Percentiles rank a stretch among this genome's conserved stretches.
Evolutionary conservation across 2,329 filamentous ascomycete species (phyloP).

Genomic region (Trichoderma semiorbis): DNA sequence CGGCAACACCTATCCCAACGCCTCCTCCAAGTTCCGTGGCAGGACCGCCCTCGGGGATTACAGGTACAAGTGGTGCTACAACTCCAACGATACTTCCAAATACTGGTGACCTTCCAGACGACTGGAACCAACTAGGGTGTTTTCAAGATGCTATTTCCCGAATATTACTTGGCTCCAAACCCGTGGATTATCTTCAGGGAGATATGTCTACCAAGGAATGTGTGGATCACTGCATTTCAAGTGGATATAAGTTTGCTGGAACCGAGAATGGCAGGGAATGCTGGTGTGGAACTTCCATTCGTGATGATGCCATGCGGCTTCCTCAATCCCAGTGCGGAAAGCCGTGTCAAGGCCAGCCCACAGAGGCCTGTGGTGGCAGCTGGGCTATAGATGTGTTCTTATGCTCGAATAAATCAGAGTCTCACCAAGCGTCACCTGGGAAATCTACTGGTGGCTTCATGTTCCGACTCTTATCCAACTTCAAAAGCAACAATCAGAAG

Average conservation of each 20-base stretch:
- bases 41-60: not conserved
- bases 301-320: constrained; percentile 24
- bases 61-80: not conserved
- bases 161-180: constrained; percentile 24
- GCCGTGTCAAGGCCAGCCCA: constrained; percentile 21
- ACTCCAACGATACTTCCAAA: not conserved
- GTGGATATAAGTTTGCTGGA: constrained; percentile 44
- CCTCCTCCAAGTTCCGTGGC: not conserved
- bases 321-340: constrained; percentile 26
- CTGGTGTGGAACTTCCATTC: constrained; percentile 43
- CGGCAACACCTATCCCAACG: not conserved
- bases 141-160: constrained; percentile 29
- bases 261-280: constrained; percentile 50
- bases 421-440: not conserved
- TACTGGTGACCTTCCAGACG: not conserved
- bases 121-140: constrained; percentile 33
- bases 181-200: constrained; percentile 27
- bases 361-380: constrained; percentile 23
- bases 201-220: constrained; percentile 50
- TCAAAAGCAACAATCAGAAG: not conserved
- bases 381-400: constrained; percentile 27
- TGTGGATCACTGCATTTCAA: constrained; percentile 42
- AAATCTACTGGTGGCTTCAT: not conserved
- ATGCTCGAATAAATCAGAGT: not conserved
- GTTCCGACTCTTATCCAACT: constrained; percentile 1